phyloP scores from a whole-genome alignment of 75 land plant species.

The Pseudotsuga menziesii region DNA sequence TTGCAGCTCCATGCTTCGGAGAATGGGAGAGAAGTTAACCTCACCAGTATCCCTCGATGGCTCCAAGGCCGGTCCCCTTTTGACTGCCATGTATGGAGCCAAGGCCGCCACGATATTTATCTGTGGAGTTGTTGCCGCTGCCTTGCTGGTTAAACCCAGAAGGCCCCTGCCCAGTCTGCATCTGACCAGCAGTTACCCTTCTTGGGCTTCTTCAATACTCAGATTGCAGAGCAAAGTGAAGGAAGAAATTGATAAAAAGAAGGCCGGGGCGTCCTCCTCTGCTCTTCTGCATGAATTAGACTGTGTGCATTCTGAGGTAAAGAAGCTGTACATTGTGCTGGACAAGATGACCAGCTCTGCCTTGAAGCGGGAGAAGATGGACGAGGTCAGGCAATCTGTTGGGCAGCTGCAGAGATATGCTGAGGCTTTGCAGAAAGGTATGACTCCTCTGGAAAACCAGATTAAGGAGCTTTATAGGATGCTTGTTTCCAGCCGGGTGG shows the following conservation, averaged over 20 bases:
- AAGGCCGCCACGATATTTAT: slow-evolving; percentile 20
- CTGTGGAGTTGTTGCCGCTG: slow-evolving; percentile 16
- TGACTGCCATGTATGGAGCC: slow-evolving; percentile 24
- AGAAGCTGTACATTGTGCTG: slow-evolving; percentile 2
- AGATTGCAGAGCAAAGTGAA: slow-evolving; percentile 23
- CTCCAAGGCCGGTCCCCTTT: background rate
- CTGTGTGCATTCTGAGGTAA: slow-evolving; percentile 9
- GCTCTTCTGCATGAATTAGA: slow-evolving; percentile 22
- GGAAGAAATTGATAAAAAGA: slow-evolving; percentile 27
- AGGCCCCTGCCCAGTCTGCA: slow-evolving; percentile 15
- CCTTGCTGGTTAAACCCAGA: slow-evolving; percentile 19
- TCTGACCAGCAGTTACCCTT: background rate
- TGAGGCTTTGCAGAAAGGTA: slow-evolving; percentile 12
- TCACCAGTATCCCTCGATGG: background rate
- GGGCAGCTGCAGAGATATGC: background rate
- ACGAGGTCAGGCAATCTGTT: slow-evolving; percentile 5
- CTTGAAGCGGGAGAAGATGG: background rate
- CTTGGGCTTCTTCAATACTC: slow-evolving; percentile 20
- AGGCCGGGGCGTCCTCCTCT: slow-evolving; percentile 13
- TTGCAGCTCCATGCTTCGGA: slow-evolving; percentile 28
- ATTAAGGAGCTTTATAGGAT: slow-evolving; percentile 26
- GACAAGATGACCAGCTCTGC: too few relatives aligned
- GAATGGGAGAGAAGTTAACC: slow-evolving; percentile 27
- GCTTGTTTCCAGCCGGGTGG: slow-evolving; percentile 18
- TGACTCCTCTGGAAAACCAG: slow-evolving; percentile 18